Base-by-base conservation (phyloP, 2,329 filamentous ascomycete genomes). In the Ophidiomyces ophidiicola region DNA sequence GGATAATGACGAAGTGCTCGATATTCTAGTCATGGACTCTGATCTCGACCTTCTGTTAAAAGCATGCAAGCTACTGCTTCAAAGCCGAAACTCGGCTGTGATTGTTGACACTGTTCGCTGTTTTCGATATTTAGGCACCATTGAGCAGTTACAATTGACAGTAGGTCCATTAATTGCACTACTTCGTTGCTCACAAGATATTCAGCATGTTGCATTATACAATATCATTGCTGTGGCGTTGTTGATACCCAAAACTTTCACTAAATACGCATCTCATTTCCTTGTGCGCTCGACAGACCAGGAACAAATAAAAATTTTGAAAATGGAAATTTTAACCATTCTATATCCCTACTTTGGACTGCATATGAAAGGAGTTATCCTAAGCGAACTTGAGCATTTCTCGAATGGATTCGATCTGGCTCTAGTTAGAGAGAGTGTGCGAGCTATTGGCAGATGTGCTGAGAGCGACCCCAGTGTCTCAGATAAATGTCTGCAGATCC, bases 191-290 rank as follows among this genome's bases (percentile, higher is more conserved):
- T 78, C 86, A 0, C 76, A 82, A 44, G 88, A 96, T 55, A 85
- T 94, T 36, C 81, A 93, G 55, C 80, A 92, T 53, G 74, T 94
- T 26, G 87, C 85, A 1, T 71, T 98, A 12, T 88, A 88, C 67
- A 94, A 96, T 56, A 87, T 96, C 43, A 86, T 94, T 7, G 82
- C 85, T n/a, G 82, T 98, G 31, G 90, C 84, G 52, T 69, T 96
- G 7, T 67, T 71, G 19, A 70, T 76, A 11, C 85, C 90, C 0
- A 67, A 73, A 26, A 73, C 80, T n/a, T 98, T 98, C 57, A 82
- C 88, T 41, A 82, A 77, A 54, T 88, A 94, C 54, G 76, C 82
- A 12, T 82, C 81, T 23, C 90, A 94, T 61, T 98, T 98, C 56
- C 71, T 98, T 7, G 74, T 98, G 37, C 78, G 79, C 42, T 74